Percentiles rank a stretch among this genome's conserved stretches.
These are phyloP conservation scores for Arthrobotrys iridis DNA, from an alignment of 2,329 filamentous ascomycete species.

Conservation along the genomic window DNA sequence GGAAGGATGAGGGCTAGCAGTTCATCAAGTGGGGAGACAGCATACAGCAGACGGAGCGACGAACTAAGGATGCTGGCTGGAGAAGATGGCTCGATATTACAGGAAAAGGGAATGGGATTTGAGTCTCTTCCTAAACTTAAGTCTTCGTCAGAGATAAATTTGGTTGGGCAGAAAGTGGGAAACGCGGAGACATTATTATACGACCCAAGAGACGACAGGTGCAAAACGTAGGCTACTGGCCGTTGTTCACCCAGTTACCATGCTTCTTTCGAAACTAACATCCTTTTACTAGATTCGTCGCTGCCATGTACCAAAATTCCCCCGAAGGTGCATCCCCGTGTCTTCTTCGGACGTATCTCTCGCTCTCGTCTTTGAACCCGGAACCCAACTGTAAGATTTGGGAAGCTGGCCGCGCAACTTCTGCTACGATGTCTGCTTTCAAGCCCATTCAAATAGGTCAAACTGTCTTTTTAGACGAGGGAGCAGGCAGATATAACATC, in stretches of 20 bases:
- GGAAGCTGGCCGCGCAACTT: slow-evolving; percentile 96
- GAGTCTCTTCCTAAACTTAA: slow-evolving; percentile 33
- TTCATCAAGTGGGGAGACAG: slow-evolving; percentile 66
- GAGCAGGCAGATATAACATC: slow-evolving; percentile 89
- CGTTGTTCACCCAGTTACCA: background rate
- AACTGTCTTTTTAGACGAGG: slow-evolving; percentile 92
- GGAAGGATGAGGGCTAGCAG: slow-evolving; percentile 31
- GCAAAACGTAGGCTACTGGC: slow-evolving; percentile 41
- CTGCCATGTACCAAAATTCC: slow-evolving; percentile 88
- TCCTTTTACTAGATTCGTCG: slow-evolving; percentile 66
- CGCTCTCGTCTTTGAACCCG: slow-evolving; percentile 65
- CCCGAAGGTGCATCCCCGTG: slow-evolving; percentile 73
- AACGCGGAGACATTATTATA: slow-evolving; percentile 47
- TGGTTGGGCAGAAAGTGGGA: slow-evolving; percentile 8
- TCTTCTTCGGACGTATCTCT: slow-evolving; percentile 92
- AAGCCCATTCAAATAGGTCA: slow-evolving; percentile 95
- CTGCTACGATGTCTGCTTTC: slow-evolving; percentile 88
- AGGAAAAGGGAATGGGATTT: slow-evolving; percentile 28
- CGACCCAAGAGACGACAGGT: slow-evolving; percentile 49
- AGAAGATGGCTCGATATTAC: slow-evolving; percentile 5
- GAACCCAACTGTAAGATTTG: slow-evolving; percentile 92
- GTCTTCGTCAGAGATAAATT: slow-evolving; percentile 8
- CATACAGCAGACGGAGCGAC: slow-evolving; percentile 89
- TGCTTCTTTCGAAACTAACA: slow-evolving; percentile 1
- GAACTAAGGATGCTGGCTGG: slow-evolving; percentile 79